These are phyloP conservation scores for Penstemon barbatus DNA, from an alignment of 257 asterid genomes.

Conservation along the genomic window DNA sequence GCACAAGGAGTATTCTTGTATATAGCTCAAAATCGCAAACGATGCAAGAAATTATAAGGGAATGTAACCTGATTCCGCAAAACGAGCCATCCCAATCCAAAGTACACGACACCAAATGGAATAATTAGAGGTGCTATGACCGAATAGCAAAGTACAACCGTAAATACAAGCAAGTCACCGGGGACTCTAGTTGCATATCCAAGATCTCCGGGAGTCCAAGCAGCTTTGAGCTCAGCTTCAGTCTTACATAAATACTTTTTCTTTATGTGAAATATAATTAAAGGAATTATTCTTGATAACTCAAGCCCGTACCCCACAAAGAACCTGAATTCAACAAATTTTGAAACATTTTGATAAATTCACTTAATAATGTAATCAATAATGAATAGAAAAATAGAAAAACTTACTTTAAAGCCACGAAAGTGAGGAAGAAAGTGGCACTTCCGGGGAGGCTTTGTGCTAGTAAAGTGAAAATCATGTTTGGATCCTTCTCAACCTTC, in stretches of 20 bases:
- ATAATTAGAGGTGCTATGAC: conserved; percentile 80
- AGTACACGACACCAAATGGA: conserved; percentile 78
- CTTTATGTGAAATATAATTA: conserved; percentile 73
- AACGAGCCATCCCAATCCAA: conserved; percentile 90
- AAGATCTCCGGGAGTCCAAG: conserved; percentile 92
- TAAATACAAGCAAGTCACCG: conserved; percentile 66
- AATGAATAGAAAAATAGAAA: not conserved
- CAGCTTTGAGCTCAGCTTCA: conserved; percentile 74
- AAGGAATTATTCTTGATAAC: conserved; percentile 75
- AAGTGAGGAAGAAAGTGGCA: conserved; percentile 96
- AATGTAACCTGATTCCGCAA: conserved; percentile 78
- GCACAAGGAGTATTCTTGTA: no score
- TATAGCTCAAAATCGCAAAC: no score
- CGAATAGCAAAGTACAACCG: conserved; percentile 76
- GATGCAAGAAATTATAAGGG: not conserved
- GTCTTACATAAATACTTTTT: conserved; percentile 79
- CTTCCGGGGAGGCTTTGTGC: conserved; percentile 86
- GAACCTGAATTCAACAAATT: conserved; percentile 57
- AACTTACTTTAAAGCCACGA: conserved; percentile 88
- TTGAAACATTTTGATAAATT: not conserved
- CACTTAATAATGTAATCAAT: not conserved
- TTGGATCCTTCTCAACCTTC: conserved; percentile 48
- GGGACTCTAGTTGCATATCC: conserved; percentile 80
- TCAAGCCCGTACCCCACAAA: conserved; percentile 95
- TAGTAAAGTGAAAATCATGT: conserved; percentile 38